Evolutionary conservation across 768 basidiomycete species (phyloP), one percentile per base, ranked within the genome.

Genomic region (Leccinum variicolor): DNA sequence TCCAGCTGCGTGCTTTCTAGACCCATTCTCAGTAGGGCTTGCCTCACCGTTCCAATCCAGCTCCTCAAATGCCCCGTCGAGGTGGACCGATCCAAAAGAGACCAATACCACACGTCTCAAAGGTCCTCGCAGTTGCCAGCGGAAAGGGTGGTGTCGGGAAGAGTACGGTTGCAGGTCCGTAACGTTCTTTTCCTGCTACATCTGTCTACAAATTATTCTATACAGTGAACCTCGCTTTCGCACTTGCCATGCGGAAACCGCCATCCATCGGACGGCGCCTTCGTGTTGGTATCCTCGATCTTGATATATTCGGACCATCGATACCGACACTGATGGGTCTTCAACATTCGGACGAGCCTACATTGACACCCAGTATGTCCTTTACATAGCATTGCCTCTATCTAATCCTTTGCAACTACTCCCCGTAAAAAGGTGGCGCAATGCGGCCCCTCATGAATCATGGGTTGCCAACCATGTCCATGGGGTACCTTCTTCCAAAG

Each of bases 141-240:
- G 95, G 94, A 5, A 98, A 98, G 68, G 96, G 96, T 25, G 95
- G 95, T 2, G 95, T 97, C 17, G 95, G 95, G 17, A 98, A 97
- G 74, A 94, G 92, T 60, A 98, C 94, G 0, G 78, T 98, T 31
- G 92, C 94, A 55, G 89, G 94, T 94, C 60, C 39, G 81, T 66
- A 9, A 28, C 25, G 11, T 50, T 36, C 19, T 25, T 34, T 17
- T 28, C 21, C 4, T n/a, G 9, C 19, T 23, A 8, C 39, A 39
- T n/a, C 17, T n/a, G 36, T n/a, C 55, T 61, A 57, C 59, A 61
- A 36, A 54, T 14, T 31, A 17, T 31, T 26, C 2, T 34, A 31
- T 50, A 6, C 68, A 92, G 92, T 89, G 8, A 95, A 94, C 64
- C 80, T 94, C 19, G 93, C 90, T 4, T 88, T 88, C 58, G 83